Conservation (phyloP, 345 rosid genomes). For the Noccaea caerulescens region DNA sequence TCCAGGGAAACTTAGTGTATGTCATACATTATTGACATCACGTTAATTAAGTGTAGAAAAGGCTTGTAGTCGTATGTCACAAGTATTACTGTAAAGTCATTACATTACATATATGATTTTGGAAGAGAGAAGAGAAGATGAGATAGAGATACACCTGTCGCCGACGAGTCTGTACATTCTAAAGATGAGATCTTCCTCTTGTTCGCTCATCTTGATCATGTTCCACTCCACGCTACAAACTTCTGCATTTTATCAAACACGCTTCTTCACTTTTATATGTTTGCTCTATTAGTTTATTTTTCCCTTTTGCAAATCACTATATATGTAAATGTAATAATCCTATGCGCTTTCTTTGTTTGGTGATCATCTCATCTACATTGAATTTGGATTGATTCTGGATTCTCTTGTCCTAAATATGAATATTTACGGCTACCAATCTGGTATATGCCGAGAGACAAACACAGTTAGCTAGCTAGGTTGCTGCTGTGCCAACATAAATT, state of each 20-base stretch:
- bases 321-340: background rate
- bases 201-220: conserved; percentile 1
- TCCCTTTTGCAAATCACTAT: background rate
- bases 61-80: too few relatives aligned
- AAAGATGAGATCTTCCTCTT: conserved; percentile 7
- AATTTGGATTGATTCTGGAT: background rate
- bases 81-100: too few relatives aligned
- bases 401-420: background rate
- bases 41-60: too few relatives aligned
- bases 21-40: too few relatives aligned
- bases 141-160: background rate
- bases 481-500: too few relatives aligned
- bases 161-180: conserved; percentile 18
- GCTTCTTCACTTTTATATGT: background rate
- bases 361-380: background rate
- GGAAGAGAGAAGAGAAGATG: too few relatives aligned
- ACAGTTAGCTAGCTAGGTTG: background rate
- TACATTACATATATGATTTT: too few relatives aligned
- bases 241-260: conserved; percentile 9
- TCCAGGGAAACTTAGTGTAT: too few relatives aligned
- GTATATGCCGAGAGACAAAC: background rate
- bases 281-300: background rate
- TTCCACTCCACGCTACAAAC: conserved; percentile 6
- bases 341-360: background rate
- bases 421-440: background rate